Conservation (phyloP, 2,329 filamentous ascomycete genomes). For the Pseudohalonectria lignicola region DNA sequence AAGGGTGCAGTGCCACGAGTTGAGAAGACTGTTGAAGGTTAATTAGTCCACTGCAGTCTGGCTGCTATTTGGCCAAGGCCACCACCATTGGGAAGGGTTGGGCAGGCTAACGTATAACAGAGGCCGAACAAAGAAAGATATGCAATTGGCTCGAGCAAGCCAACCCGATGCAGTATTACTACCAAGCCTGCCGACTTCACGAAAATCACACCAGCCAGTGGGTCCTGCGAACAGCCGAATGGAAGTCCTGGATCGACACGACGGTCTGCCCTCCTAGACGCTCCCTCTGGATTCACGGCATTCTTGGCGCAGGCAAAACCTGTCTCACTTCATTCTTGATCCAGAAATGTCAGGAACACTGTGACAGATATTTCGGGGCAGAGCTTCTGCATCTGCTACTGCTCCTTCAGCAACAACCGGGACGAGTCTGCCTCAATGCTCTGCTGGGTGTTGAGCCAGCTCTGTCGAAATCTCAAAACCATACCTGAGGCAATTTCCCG, state of each 20-base stretch:
- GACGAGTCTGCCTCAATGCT: conserved; percentile 17
- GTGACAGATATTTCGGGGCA: conserved; percentile 1
- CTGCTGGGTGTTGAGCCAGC: too few species aligned
- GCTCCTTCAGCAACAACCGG: conserved; percentile 13
- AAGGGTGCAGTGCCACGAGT: neutral
- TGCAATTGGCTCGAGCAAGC: neutral
- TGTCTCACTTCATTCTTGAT: conserved; percentile 15
- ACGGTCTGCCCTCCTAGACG: neutral
- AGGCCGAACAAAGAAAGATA: neutral
- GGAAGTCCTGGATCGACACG: neutral
- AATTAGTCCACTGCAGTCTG: too few species aligned
- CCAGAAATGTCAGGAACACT: conserved; percentile 8
- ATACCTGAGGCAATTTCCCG: too few species aligned
- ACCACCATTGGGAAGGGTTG: too few species aligned
- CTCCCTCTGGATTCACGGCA: conserved; percentile 10
- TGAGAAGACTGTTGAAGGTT: too few species aligned
- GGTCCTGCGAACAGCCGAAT: neutral
- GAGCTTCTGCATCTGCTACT: conserved; percentile 19
- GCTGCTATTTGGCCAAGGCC: too few species aligned
- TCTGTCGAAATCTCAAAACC: too few species aligned
- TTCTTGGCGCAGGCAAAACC: conserved; percentile 16
- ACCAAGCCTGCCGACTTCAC: neutral
- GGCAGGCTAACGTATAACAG: too few species aligned
- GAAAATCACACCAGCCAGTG: neutral
- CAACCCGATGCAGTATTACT: neutral